These are phyloP conservation scores for Penicillium pulvis DNA, from an alignment of 495 filamentous ascomycete genomes.

Conservation along the genomic window DNA sequence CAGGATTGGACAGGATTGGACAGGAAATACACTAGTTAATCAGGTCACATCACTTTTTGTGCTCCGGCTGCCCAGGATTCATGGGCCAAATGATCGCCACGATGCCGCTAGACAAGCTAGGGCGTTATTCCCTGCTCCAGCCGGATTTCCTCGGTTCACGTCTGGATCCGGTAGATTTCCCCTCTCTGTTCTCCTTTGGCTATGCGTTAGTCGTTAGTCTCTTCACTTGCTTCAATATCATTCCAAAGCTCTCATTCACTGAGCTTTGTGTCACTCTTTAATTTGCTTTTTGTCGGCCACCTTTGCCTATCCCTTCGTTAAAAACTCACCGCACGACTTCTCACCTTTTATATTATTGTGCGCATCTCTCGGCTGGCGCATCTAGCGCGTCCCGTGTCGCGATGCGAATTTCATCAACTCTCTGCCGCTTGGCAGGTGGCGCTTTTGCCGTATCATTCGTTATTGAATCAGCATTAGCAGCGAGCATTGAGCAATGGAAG, in stretches of 20 bases:
- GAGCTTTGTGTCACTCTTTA: conserved; percentile 1
- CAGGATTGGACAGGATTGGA: background rate
- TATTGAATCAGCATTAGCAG: conserved; percentile 15
- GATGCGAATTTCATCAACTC: background rate
- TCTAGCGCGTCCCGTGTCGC: background rate
- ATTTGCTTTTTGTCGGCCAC: background rate
- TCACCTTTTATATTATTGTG: background rate
- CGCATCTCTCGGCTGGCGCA: background rate
- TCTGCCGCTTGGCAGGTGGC: background rate
- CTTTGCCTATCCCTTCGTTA: background rate
- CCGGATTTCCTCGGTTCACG: background rate
- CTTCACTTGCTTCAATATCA: background rate
- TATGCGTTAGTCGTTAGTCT: background rate
- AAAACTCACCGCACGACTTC: background rate
- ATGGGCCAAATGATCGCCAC: background rate
- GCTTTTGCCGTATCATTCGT: background rate
- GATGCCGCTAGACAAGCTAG: background rate
- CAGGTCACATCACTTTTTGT: background rate
- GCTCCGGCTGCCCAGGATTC: background rate
- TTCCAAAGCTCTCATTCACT: background rate
- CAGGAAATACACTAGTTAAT: background rate
- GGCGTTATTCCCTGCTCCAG: background rate
- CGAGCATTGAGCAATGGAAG: conserved; percentile 50
- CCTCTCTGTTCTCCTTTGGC: background rate
- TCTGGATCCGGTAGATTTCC: background rate